Conservation (phyloP, 345 rosid genomes). For the Limnanthes douglasii region DNA sequence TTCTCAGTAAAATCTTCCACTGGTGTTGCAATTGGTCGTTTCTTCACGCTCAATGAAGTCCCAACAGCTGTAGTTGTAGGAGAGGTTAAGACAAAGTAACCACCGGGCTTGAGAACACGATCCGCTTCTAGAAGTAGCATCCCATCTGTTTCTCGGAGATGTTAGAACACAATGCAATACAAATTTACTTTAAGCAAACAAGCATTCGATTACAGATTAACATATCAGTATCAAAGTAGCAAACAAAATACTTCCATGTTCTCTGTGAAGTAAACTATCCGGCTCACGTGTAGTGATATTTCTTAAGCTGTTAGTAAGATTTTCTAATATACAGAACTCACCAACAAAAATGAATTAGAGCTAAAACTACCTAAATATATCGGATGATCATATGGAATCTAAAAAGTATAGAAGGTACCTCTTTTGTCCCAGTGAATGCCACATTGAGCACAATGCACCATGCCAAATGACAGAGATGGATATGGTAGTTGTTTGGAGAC, state of each 20-base stretch:
- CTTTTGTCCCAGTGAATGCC: constrained; percentile 77
- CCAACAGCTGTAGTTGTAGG: constrained; percentile 51
- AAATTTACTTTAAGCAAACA: constrained; percentile 4
- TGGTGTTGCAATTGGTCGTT: constrained; percentile 33
- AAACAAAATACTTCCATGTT: no score
- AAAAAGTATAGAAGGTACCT: constrained; percentile 61
- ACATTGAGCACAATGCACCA: constrained; percentile 98
- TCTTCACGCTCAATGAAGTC: constrained; percentile 28
- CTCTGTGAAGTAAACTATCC: no score
- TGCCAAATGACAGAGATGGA: constrained; percentile 77
- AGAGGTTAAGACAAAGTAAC: constrained; percentile 82
- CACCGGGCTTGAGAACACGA: constrained; percentile 91
- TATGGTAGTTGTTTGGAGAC: constrained; percentile 75
- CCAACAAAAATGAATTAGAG: no score
- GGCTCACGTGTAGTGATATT: no score
- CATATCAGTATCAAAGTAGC: neutral
- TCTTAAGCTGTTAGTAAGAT: no score
- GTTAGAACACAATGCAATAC: constrained; percentile 9
- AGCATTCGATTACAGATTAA: neutral
- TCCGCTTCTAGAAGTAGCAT: constrained; percentile 83
- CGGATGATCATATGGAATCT: no score
- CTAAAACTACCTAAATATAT: no score
- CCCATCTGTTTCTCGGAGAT: constrained; percentile 42
- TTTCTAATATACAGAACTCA: no score
- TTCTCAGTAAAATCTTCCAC: constrained; percentile 50